Evolutionary conservation across 805 yeast species (phyloP), one percentile per base, ranked within the genome.

Genomic region (Priceomyces medius): DNA sequence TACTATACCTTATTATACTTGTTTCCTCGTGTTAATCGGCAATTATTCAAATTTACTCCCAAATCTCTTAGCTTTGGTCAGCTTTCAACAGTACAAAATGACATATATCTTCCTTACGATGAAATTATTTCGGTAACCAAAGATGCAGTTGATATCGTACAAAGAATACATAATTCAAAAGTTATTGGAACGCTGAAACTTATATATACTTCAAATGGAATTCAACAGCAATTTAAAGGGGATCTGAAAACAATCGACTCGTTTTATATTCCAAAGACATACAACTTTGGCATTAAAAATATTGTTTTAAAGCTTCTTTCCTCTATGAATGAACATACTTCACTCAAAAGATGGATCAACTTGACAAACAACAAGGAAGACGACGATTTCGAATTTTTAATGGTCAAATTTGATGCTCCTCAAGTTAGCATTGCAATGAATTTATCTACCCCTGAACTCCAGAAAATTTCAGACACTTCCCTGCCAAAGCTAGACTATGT

Each of bases 1-100:
- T 55, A 61, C 42, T 48, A 49, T 20, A 53, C 63, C 2, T 42
- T 65, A 47, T 45, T 63, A 9, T 66, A 65, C 45, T 47, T 63
- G 17, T 60, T 56, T 29, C 72, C 72, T 1, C 45, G 59, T 8
- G 63, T 65, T 2, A 55, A 54, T 38, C 37, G 36, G 18, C 20
- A 23, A 10, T 13, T 57, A 1, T 62, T 50, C 43, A 59, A 55
- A 39, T 61, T 65, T 39, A 32, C 51, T n/a, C 61, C 65, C 0
- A 41, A 43, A 1, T 46, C 62, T 1, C 45, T 60, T 10, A 59
- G 62, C 34, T 61, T 45, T 37, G 65, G 61, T n/a, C 60, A 58
- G 29, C 35, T 38, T 6, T 13, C 17, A 10, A 8, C 12, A 6
- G n/a, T 27, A 14, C 31, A 32, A 7, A 13, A 26, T 28, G 45